Evolutionary conservation across 805 yeast genomes (phyloP), one percentile per base, ranked within the genome.

Genomic region (Priceomyces fermenticarens): DNA sequence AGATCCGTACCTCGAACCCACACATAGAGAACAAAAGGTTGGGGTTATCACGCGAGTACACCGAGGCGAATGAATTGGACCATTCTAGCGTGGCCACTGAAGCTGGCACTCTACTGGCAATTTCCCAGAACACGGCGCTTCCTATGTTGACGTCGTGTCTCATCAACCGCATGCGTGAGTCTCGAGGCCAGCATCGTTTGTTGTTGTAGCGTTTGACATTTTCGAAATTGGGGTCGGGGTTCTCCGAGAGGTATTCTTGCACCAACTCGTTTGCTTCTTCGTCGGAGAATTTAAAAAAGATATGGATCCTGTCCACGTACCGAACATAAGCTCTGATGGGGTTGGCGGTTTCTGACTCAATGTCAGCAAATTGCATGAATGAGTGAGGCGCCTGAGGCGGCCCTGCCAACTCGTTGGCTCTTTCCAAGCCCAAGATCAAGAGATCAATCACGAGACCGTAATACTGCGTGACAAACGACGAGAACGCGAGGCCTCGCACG

Each of bases 131-230:
- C 0, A 83, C 85, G 1, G 98, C 97, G 42, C 93, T 71, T 2
- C 98, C 99, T 4, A 93, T 70, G 49, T 88, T 86, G 3, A 91
- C 97, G 64, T 93, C 99, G 43, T 82, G 84, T 33, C 97, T 73
- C 81, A 90, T 82, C 37, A 93, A 64, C 49, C 88, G 78, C 98
- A 93, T 93, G 44, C 97, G 77, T 14, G 83, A 70, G 57, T 93
- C 98, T 34, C 86, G 69, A 3, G 99, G 97, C 99, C 99, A 93
- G 57, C 97, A 89, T 38, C 81, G 81, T 51, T 85, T 85, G 51
- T 88, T 91, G 54, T 85, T 86, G 60, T 89, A 91, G 0, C 95
- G 95, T 28, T 85, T 80, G 5, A 83, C 81, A 51, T 83, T 85
- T 53, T 86, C 96, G 60, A 86, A 87, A 55, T 90, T 88, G 0